Evolutionary conservation across 148 eudicot species (phyloP).

Genomic region (Rhododendron vialii): DNA sequence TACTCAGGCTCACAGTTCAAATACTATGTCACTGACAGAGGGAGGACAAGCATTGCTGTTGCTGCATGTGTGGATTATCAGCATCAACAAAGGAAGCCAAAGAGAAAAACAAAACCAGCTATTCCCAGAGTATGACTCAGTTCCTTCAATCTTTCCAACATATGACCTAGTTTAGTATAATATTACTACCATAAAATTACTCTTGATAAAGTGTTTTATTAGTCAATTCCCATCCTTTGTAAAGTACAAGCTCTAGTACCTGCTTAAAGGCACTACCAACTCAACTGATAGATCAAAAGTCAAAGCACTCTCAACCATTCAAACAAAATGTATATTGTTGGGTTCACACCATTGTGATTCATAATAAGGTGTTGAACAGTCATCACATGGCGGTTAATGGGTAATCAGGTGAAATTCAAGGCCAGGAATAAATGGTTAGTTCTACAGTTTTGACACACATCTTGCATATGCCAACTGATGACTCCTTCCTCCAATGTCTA

Average conservation of each 20-base stretch:
- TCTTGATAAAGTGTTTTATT: background rate
- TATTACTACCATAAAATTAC: background rate
- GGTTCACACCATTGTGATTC: background rate
- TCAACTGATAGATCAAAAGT: background rate
- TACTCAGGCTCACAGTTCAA: background rate
- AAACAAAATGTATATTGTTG: background rate
- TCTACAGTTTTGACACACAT: background rate
- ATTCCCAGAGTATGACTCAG: slow-evolving; percentile 62
- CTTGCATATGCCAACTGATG: background rate
- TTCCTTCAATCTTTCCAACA: slow-evolving; percentile 6
- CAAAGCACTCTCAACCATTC: background rate
- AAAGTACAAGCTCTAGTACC: background rate
- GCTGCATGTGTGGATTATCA: slow-evolving; percentile 35
- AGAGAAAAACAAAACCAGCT: slow-evolving; percentile 67
- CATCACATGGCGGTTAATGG: background rate
- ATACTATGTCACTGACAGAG: slow-evolving; percentile 38
- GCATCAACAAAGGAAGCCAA: slow-evolving; percentile 42
- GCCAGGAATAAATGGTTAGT: background rate
- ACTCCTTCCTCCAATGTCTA: background rate
- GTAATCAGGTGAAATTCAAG: background rate
- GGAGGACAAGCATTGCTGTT: slow-evolving; percentile 83
- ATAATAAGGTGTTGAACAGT: background rate
- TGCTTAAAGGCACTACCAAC: background rate
- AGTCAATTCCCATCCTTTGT: background rate
- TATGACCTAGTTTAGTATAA: background rate